Evolutionary conservation across 495 filamentous ascomycete species (phyloP).

Genomic region (Aspergillus sparsus): DNA sequence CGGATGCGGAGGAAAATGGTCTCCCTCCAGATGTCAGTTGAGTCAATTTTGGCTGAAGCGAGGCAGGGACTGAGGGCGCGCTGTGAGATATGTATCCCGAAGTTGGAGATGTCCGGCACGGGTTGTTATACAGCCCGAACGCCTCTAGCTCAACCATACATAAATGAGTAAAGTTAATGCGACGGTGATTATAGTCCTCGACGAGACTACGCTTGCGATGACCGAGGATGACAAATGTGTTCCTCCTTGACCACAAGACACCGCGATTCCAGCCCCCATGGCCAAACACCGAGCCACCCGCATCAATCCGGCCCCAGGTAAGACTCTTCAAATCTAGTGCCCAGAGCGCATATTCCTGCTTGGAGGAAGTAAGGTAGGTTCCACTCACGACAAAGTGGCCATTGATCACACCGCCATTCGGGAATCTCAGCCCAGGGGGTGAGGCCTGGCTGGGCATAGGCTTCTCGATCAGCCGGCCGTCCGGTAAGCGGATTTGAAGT

Average conservation of each 20-base stretch:
- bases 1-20: conserved; percentile 65
- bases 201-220: conserved; percentile 92
- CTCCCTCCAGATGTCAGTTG: conserved; percentile 71
- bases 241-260: conserved; percentile 86
- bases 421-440: conserved; percentile 89
- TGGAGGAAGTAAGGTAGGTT: conserved; percentile 94
- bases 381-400: conserved; percentile 96
- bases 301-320: conserved; percentile 94
- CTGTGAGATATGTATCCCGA: conserved; percentile 81
- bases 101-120: conserved; percentile 70
- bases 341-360: conserved; percentile 98
- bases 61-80: conserved; percentile 61
- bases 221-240: conserved; percentile 91
- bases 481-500: conserved; percentile 79
- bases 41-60: conserved; percentile 57
- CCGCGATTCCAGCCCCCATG: conserved; percentile 97
- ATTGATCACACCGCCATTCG: conserved; percentile 90
- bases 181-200: conserved; percentile 95
- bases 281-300: conserved; percentile 88
- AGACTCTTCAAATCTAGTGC: conserved; percentile 84
- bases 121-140: conserved; percentile 95
- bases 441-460: conserved; percentile 84
- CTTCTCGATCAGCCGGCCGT: conserved; percentile 83
- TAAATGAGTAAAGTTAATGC: conserved; percentile 95
- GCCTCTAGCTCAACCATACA: conserved; percentile 96